Conservation (phyloP, 352 stramenopile genomes). For the Globisporangium viniferum region DNA sequence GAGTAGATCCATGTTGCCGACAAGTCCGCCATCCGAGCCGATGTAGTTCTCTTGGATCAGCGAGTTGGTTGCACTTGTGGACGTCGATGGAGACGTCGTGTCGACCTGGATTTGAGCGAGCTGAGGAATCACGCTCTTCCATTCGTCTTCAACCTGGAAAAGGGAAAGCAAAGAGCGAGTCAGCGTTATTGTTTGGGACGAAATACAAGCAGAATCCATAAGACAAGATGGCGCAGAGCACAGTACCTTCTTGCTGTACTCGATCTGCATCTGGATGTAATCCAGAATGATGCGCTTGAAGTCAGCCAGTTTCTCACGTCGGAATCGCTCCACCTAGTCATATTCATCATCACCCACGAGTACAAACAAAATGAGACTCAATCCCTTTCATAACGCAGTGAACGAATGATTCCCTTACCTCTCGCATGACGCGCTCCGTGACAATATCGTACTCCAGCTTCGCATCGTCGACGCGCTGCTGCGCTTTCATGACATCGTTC, state of each 20-base stretch:
- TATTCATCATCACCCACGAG: not conserved
- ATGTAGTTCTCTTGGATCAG: slow-evolving; percentile 81
- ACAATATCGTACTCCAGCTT: slow-evolving; percentile 94
- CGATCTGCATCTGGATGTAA: slow-evolving; percentile 96
- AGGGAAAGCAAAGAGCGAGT: not conserved
- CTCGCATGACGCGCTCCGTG: slow-evolving; percentile 92
- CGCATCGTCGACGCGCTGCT: slow-evolving; percentile 84
- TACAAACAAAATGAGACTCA: not conserved
- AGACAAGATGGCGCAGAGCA: not conserved
- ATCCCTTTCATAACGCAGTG: not conserved
- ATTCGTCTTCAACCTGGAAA: slow-evolving; percentile 66
- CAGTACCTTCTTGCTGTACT: slow-evolving; percentile 92
- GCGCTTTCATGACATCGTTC: slow-evolving; percentile 68
- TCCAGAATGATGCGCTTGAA: slow-evolving; percentile 96
- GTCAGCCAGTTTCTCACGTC: slow-evolving; percentile 92
- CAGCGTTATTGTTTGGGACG: not conserved
- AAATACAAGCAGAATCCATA: too few relatives aligned
- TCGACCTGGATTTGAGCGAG: slow-evolving; percentile 75
- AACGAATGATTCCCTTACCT: slow-evolving; percentile 28
- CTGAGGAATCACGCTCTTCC: slow-evolving; percentile 72
- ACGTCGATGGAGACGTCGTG: slow-evolving; percentile 30
- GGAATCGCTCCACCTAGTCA: slow-evolving; percentile 92
- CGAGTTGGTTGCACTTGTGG: slow-evolving; percentile 40
- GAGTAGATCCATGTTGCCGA: slow-evolving; percentile 48
- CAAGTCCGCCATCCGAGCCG: slow-evolving; percentile 42